Evolutionary conservation across 2,329 filamentous ascomycete species (phyloP), one percentile per base, ranked within the genome.

Genomic region (Intubia oerlemansii): DNA sequence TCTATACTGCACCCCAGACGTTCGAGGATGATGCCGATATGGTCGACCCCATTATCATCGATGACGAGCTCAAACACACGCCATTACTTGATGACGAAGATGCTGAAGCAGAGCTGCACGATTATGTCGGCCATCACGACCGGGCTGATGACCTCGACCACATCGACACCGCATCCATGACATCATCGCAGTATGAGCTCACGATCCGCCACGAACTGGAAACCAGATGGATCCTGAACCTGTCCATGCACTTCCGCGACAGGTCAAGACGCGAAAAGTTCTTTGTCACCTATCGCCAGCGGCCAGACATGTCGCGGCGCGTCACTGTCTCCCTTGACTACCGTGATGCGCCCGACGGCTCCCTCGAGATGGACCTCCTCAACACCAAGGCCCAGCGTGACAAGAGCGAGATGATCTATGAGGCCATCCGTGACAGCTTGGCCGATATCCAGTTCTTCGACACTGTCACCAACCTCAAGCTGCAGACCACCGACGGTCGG

Each of bases 221-320:
- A 43, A 66, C 62, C 35, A 73, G 66, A 43, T 98, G 88, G 88
- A 95, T 98, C 34, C 58, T 98, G 40, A 98, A 98, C 44, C 62
- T 95, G 34, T 93, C 82, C 51, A 93, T 98, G 88, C 82, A 92
- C 49, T 98, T 93, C 49, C 70, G 84, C 34, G 88, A 98, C 52
- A 74, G 76, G 42, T 90, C 84, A 10, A 78, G 79, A 41, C 67
- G 85, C 24, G 88, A 98, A 49, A 98, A 98, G 49, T 95, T 95
- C 56, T 98, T 95, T 48, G 73, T 98, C 37, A 95, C 88, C 0
- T 98, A 79, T 47, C 79, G 82, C 27, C 76, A 91, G 47, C 64
- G 66, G 27, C 71, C 79, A 5, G 75, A 67, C 36, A 57, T 68
- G 35, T 92, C 84, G 79, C 69, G 81, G 31, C 66, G 85, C 28